Percentiles rank a stretch among this genome's conserved stretches.
phyloP scores from a whole-genome alignment of 768 basidiomycete genomes.

The Calvatia gigantea region DNA sequence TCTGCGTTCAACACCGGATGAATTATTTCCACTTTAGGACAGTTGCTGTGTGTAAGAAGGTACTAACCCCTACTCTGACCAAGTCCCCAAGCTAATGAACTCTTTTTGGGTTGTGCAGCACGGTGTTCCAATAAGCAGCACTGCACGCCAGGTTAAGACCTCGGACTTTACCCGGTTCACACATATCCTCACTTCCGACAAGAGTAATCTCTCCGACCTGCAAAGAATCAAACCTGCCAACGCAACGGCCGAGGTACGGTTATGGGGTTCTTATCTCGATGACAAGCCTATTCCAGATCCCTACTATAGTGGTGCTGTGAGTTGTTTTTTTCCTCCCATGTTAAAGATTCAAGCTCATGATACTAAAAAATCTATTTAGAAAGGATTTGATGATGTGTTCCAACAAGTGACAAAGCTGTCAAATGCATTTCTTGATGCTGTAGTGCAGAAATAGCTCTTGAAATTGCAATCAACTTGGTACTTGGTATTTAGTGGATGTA shows the following conservation, averaged over 20 bases:
- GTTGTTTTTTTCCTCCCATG: constrained; percentile 18
- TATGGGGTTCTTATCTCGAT: constrained; percentile 83
- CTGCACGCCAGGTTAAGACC: constrained; percentile 60
- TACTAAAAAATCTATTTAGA: constrained; percentile 34
- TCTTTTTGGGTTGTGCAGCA: constrained; percentile 43
- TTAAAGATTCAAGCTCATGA: not conserved
- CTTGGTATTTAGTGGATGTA: not conserved
- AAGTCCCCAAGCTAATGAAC: not conserved
- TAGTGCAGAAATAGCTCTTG: constrained; percentile 31
- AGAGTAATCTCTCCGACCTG: constrained; percentile 65
- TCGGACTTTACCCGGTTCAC: constrained; percentile 75
- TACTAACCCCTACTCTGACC: constrained; percentile 20
- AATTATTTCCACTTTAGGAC: too few species aligned
- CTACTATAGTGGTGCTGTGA: constrained; percentile 71
- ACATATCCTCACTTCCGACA: constrained; percentile 85
- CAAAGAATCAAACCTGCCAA: constrained; percentile 44
- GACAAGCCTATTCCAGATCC: constrained; percentile 76
- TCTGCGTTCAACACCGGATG: too few species aligned
- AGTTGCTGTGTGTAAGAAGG: constrained; percentile 67
- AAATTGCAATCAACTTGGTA: not conserved
- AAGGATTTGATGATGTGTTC: constrained; percentile 75
- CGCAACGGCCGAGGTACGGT: constrained; percentile 58
- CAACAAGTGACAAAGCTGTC: constrained; percentile 72
- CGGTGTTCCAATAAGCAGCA: constrained; percentile 64
- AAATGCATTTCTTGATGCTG: constrained; percentile 75